phyloP scores from a whole-genome alignment of 148 eudicot species.

The Vaccinium macrocarpon region DNA sequence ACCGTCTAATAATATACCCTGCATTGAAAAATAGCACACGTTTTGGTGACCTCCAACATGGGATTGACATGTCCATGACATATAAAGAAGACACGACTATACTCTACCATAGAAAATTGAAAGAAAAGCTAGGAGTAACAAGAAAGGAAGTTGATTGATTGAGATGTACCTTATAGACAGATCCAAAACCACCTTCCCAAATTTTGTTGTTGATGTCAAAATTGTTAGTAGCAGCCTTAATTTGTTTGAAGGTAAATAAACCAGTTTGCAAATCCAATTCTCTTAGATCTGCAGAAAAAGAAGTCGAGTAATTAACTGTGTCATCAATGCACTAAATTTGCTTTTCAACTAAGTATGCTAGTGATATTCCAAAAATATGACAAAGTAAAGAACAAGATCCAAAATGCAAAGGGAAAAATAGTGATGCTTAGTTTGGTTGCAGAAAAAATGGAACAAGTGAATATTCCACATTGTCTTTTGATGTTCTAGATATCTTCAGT shows the following conservation, averaged over 20 bases:
- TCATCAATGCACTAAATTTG: neutral
- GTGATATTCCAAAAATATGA: neutral
- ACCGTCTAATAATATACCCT: constrained; percentile 46
- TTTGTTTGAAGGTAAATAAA: constrained; percentile 50
- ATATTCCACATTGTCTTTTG: too few relatives aligned
- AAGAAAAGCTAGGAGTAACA: neutral
- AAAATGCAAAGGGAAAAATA: neutral
- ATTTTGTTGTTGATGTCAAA: constrained; percentile 51
- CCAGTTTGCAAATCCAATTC: constrained; percentile 62
- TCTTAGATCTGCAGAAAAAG: constrained; percentile 39
- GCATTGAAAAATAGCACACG: neutral
- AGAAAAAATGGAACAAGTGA: too few relatives aligned
- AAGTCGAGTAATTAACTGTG: neutral
- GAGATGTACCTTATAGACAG: constrained; percentile 57
- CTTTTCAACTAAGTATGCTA: neutral
- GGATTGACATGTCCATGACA: neutral
- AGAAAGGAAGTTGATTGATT: neutral
- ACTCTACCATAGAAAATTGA: too few relatives aligned
- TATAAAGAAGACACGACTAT: neutral
- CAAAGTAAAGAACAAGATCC: neutral
- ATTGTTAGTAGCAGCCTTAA: constrained; percentile 62
- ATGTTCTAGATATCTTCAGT: too few relatives aligned
- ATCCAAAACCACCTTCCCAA: constrained; percentile 74
- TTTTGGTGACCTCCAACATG: too few relatives aligned
- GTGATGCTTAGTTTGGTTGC: neutral